phyloP scores from a whole-genome alignment of 2,329 filamentous ascomycete species.

The Botryotinia calthae region DNA sequence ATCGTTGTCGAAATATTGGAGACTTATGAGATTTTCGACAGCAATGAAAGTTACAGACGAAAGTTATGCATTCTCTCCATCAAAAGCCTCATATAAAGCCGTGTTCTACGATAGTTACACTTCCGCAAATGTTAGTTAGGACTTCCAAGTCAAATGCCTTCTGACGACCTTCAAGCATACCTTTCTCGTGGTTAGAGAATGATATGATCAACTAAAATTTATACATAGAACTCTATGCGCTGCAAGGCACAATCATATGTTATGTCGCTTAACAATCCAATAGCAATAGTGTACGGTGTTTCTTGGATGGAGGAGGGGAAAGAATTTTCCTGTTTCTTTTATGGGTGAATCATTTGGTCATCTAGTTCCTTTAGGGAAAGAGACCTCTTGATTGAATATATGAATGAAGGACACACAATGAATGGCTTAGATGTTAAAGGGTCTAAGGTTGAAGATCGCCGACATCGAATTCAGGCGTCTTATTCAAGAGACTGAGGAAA shows the following conservation, averaged over 20 bases:
- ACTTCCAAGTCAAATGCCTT: too few species aligned
- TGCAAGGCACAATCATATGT: not conserved
- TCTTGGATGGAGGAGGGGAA: not conserved
- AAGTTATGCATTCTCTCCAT: not conserved
- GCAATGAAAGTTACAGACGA: not conserved
- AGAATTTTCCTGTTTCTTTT: fast-evolving
- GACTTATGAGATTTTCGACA: not conserved
- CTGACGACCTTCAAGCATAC: too few species aligned
- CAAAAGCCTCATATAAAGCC: not conserved
- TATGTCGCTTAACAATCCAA: not conserved
- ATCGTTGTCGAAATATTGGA: too few species aligned
- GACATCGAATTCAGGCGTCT: not conserved
- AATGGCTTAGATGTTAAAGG: not conserved
- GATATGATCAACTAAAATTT: not conserved
- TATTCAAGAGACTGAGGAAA: not conserved
- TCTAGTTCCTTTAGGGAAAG: too few species aligned
- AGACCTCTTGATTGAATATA: not conserved
- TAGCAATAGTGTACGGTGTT: not conserved
- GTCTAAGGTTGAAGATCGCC: not conserved
- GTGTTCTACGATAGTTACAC: not conserved
- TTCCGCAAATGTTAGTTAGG: too few species aligned
- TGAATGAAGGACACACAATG: not conserved
- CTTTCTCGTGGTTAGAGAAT: too few species aligned
- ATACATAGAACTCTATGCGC: not conserved
- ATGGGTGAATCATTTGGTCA: not conserved